Conservation (phyloP, 306 rosid genomes). For the Calophaca sinica region DNA sequence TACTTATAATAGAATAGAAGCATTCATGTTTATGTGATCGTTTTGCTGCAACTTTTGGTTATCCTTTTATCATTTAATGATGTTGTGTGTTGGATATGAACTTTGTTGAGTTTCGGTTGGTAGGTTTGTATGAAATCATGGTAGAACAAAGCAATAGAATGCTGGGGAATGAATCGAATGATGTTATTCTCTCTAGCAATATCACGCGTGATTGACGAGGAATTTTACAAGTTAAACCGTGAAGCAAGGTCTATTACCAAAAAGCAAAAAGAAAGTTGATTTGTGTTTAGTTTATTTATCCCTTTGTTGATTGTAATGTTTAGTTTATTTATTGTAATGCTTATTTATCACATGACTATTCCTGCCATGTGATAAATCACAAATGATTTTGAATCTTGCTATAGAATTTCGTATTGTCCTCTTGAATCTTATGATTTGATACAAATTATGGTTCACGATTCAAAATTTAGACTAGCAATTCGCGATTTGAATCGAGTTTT, state of each 20-base stretch:
- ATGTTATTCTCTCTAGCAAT: conserved; percentile 22
- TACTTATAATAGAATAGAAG: too few species aligned
- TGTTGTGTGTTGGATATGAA: background rate
- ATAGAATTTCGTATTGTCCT: background rate
- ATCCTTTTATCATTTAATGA: background rate
- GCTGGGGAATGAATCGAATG: background rate
- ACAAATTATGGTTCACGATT: background rate
- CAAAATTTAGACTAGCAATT: background rate
- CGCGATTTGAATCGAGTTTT: background rate
- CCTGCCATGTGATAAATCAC: background rate
- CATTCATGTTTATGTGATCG: conserved; percentile 2
- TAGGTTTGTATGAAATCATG: conserved; percentile 10
- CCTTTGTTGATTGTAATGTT: conserved; percentile 30
- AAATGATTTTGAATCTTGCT: background rate
- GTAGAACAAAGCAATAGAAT: background rate
- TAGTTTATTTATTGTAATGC: background rate
- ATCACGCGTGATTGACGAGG: background rate
- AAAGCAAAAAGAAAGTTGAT: background rate
- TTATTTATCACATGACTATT: background rate
- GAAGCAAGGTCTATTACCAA: conserved; percentile 4
- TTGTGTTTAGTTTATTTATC: background rate
- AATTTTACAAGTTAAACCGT: background rate
- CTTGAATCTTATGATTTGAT: background rate
- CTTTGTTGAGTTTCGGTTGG: background rate
- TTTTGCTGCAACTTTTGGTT: background rate